Evolutionary conservation across 1,139 yeast species (phyloP), one percentile per base, ranked within the genome.

Genomic region (Pichia sp.): DNA sequence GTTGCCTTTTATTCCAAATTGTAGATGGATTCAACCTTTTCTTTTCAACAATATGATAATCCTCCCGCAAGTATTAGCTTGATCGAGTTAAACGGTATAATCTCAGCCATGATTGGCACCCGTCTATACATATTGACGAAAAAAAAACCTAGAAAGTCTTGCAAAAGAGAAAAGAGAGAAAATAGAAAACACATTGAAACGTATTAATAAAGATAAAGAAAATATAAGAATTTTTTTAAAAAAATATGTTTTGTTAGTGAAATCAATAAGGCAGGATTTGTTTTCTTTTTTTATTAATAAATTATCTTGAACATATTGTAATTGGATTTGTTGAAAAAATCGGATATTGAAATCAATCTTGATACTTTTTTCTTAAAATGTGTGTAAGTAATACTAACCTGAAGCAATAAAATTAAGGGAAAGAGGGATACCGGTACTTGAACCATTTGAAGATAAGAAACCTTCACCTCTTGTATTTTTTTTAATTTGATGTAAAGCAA

Each of bases 21-120:
- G n/a, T 30, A 36, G 39, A 40, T 37, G 40, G 40, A 44, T 44
- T 40, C 41, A 37, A 41, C 35, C 45, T 38, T 41, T 34, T 40
- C 30, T 31, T 30, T 55, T 53, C 63, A 59, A 59, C 65, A 63
- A 62, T 61, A 63, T 60, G 60, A 56, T 59, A 67, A 69, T 82
- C 82, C 92, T 82, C 92, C 80, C 90, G 90, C 92, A 83, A 83
- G 92, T 67, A 71, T 73, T 74, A 82, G 66, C 64, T 82, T 84
- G 90, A 70, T 84, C 92, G 92, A 83, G 92, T 84, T 70, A 70
- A 68, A 76, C 87, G 87, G 89, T 80, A 60, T 76, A 52, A 65
- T 80, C 87, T 81, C 87, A 82, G 87, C 82, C 37, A 34, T 16
- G 32, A 40, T n/a, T 26, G 56, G 71, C 83, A 78, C 84, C 83